Conservation (phyloP, 169 alveolate species). For the Plasmodium vivax region DNA sequence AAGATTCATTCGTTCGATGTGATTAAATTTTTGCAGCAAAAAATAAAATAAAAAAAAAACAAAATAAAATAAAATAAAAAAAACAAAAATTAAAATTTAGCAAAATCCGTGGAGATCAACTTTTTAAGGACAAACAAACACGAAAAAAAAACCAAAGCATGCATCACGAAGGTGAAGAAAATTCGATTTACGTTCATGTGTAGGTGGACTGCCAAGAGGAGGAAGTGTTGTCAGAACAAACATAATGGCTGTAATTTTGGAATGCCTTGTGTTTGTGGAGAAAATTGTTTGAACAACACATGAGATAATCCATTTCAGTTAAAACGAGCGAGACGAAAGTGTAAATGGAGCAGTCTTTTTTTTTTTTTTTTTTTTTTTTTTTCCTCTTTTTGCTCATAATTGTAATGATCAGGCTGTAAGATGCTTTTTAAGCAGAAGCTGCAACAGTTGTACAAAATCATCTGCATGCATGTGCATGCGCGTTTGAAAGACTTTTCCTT, state of each 20-base stretch:
- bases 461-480: constrained; percentile 59
- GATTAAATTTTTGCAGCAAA: background rate
- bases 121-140: background rate
- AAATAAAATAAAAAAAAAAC: background rate
- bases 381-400: background rate
- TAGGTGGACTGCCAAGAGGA: background rate
- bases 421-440: background rate
- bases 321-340: background rate
- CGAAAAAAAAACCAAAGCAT: background rate
- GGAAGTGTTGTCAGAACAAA: background rate
- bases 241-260: background rate
- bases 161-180: background rate
- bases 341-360: background rate
- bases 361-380: background rate
- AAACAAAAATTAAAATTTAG: background rate
- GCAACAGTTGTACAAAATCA: background rate
- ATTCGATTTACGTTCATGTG: background rate
- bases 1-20: background rate
- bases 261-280: background rate
- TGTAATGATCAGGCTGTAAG: background rate
- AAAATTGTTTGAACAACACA: background rate
- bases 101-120: background rate
- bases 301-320: background rate
- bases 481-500: background rate
- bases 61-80: background rate